phyloP scores from a whole-genome alignment of 345 rosid species.

The Stellera chamaejasme region DNA sequence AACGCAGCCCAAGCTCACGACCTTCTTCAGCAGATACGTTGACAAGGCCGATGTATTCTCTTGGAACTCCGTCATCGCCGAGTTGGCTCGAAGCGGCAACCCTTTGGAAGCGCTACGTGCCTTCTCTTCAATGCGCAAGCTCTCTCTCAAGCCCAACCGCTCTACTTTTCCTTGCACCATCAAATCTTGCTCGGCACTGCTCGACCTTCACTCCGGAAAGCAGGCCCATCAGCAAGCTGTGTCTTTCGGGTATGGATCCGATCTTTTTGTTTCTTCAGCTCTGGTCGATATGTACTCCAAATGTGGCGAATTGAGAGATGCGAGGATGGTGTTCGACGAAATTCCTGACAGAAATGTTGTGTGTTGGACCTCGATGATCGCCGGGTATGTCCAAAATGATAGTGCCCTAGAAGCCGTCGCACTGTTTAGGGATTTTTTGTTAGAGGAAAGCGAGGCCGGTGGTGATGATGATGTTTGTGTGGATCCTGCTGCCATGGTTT shows the following conservation, averaged over 20 bases:
- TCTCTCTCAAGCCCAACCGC: constrained; percentile 60
- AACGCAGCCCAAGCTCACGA: constrained; percentile 39
- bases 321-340: constrained; percentile 66
- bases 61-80: constrained; percentile 90
- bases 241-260: constrained; percentile 54
- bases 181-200: constrained; percentile 76
- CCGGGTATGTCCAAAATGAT: constrained; percentile 63
- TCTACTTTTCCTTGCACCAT: constrained; percentile 78
- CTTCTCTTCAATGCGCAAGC: constrained; percentile 72
- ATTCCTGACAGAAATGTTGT: constrained; percentile 63
- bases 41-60: constrained; percentile 59
- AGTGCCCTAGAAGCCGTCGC: constrained; percentile 41
- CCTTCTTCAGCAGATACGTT: constrained; percentile 60
- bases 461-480: constrained; percentile 23
- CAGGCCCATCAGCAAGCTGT: constrained; percentile 85
- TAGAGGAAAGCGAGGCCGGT: constrained; percentile 33
- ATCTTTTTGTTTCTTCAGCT: constrained; percentile 73
- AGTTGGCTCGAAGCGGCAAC: constrained; percentile 73
- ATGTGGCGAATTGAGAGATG: constrained; percentile 52
- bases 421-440: constrained; percentile 59
- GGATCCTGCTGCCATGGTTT: constrained; percentile 58
- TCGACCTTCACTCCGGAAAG: constrained; percentile 57
- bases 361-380: constrained; percentile 80
- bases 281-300: constrained; percentile 65
- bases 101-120: constrained; percentile 69